These are phyloP conservation scores for Mucor piriformis DNA, from an alignment of 371 early-diverging fungal species.

Conservation along the genomic window DNA sequence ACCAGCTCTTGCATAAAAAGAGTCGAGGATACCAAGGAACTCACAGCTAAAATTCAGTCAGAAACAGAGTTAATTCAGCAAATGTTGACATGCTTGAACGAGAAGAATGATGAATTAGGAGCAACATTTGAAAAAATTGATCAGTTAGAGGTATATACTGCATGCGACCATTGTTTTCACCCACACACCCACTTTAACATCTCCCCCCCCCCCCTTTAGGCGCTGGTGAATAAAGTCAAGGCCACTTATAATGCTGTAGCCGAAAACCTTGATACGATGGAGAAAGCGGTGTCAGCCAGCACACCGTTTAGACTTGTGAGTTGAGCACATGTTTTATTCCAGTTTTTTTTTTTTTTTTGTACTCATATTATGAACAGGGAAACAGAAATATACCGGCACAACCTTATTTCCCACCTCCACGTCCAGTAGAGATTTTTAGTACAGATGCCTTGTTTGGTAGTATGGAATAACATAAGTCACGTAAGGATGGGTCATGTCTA, in stretches of 20 bases:
- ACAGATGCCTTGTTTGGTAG: conserved; percentile 28
- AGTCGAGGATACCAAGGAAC: conserved; percentile 23
- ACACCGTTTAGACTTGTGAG: neutral
- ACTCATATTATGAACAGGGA: no score
- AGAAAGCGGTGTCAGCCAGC: conserved; percentile 37
- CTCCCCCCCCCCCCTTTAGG: no score
- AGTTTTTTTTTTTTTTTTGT: conserved; percentile 1
- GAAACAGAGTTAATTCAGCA: conserved; percentile 22
- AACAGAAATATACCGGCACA: conserved; percentile 25
- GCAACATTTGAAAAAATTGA: conserved; percentile 41
- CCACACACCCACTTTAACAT: no score
- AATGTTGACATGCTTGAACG: conserved; percentile 17
- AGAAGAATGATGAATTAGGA: conserved; percentile 25
- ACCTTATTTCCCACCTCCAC: conserved; percentile 55
- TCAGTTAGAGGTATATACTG: conserved; percentile 35
- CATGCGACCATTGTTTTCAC: no score
- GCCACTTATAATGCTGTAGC: conserved; percentile 43
- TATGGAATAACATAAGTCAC: conserved; percentile 7
- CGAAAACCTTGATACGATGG: conserved; percentile 41
- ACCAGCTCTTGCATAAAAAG: conserved; percentile 20
- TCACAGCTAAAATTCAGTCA: conserved; percentile 19
- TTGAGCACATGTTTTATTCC: neutral
- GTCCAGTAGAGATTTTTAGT: conserved; percentile 40
- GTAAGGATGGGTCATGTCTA: neutral
- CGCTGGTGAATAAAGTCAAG: conserved; percentile 33